Conservation (phyloP, 148 eudicot genomes). For the Fagopyrum tataricum region DNA sequence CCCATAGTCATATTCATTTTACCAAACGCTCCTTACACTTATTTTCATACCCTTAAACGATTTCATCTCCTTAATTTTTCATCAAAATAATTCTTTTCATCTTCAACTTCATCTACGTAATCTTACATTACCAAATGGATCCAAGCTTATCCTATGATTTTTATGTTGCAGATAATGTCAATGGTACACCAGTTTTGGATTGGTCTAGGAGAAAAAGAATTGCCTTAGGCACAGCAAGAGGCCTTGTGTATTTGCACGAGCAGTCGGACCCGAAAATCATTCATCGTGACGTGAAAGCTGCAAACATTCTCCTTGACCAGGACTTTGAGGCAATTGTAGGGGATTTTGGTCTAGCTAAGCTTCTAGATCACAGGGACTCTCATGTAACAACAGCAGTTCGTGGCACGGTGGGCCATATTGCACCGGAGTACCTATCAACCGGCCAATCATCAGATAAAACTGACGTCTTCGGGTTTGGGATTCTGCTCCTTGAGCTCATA, state of each 20-base stretch:
- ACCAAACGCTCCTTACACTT: too few relatives aligned
- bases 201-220: constrained; percentile 21
- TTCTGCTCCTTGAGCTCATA: constrained; percentile 15
- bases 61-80: too few relatives aligned
- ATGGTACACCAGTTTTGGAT: constrained; percentile 17
- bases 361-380: constrained; percentile 19
- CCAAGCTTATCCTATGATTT: background rate
- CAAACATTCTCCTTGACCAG: constrained; percentile 14
- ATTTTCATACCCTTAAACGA: too few relatives aligned
- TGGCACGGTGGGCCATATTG: constrained; percentile 21
- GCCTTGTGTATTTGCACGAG: constrained; percentile 19
- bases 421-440: constrained; percentile 12
- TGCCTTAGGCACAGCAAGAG: constrained; percentile 24
- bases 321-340: constrained; percentile 21
- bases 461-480: constrained; percentile 15
- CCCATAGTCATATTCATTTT: too few relatives aligned
- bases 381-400: constrained; percentile 23
- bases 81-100: too few relatives aligned
- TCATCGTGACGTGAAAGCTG: constrained; percentile 16
- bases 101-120: too few relatives aligned
- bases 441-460: constrained; percentile 16
- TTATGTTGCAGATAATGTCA: constrained; percentile 11
- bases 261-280: constrained; percentile 15
- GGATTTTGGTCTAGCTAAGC: constrained; percentile 23
- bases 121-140: too few relatives aligned